Evolutionary conservation across 352 stramenopile genomes (phyloP), one percentile per base, ranked within the genome.

Genomic region (Pythium biforme): DNA sequence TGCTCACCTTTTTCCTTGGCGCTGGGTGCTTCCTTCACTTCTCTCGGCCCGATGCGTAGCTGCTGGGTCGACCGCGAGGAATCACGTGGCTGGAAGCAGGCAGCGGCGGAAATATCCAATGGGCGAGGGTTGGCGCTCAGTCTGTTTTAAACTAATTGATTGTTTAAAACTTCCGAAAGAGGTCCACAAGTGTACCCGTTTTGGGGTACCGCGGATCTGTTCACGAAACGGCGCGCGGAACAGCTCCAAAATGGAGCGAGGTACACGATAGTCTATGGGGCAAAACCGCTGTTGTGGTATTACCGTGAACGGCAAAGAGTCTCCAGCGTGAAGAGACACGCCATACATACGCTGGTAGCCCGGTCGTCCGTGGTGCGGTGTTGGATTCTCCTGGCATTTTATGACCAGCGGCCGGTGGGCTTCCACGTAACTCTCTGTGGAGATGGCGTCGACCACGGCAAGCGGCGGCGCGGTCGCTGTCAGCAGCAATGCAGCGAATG

Each of bases 71-170:
- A 4, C 37, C 48, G 27, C 11, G 22, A 10, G 31, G 22, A 72
- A 72, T 72, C 66, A 72, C 66, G 66, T 72, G 66, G 66, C 66
- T 72, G 66, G 59, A 72, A 72, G 55, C 53, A 67, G 27, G 55
- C 54, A 62, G 27, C 52, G 48, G 43, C 40, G 31, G 66, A 68
- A 72, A 72, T 72, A 72, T 72, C 66, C 66, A 72, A 72, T 72
- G 66, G 66, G 55, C 53, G 57, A 29, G 62, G 53, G 29, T 31
- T 3, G 19, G n/a, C 25, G 10, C 41, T 9, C 19, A n/a, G 34
- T 4, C 1, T 45, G 55, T 62, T 62, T 53, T n/a, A 62, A 62
- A 62, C 55, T 0, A 2, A 2, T 45, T n/a, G 2, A 17, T 0
- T 54, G 56, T 70, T 70, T 66, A 25, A 65, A 63, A 59, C 64